Evolutionary conservation across 2,329 filamentous ascomycete genomes (phyloP), one percentile per base, ranked within the genome.

Genomic region (Microdochium nivale): DNA sequence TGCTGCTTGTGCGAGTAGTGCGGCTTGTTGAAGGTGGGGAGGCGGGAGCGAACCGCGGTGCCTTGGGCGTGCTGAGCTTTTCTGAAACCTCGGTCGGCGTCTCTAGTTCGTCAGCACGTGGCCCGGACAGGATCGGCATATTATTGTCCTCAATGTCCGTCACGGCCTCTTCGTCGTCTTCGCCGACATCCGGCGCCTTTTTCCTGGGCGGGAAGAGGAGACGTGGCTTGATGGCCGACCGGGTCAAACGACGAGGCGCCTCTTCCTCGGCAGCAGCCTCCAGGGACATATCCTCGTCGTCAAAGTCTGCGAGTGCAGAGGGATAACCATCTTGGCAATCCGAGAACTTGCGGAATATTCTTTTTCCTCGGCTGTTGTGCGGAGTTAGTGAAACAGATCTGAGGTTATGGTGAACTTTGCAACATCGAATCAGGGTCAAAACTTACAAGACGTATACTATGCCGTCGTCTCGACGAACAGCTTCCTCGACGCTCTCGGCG

Each of bases 391-490:
- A 49, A 48, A 55, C 67, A 65, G 61, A 51, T 48, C 30, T 47
- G 52, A 49, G n/a, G 54, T 43, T 43, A 51, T 50, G 51, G 43
- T 40, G 44, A 25, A 30, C 5, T 11, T 48, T 35, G 23, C 37
- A 49, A 43, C 47, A 52, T 46, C 51, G 35, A 32, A 33, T 30
- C 30, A 19, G 52, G 27, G 50, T 8, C 21, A 25, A 46, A 58
- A 84, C 87, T 78, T 77, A 90, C 87, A 92, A 92, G 13, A 84
- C 78, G 60, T 84, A 89, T 55, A 90, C 73, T 62, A 90, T 77
- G 54, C 88, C 88, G 65, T 92, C 86, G 3, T 84, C 78, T 27
- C 86, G 83, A 30, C 74, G 67, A 3, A 79, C 76, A 14, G 81
- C 81, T 47, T 86, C 79, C 7, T 88, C 80, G 54, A 90, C 72